Evolutionary conservation across 345 rosid genomes (phyloP).

Genomic region (Schrenkiella parvula): DNA sequence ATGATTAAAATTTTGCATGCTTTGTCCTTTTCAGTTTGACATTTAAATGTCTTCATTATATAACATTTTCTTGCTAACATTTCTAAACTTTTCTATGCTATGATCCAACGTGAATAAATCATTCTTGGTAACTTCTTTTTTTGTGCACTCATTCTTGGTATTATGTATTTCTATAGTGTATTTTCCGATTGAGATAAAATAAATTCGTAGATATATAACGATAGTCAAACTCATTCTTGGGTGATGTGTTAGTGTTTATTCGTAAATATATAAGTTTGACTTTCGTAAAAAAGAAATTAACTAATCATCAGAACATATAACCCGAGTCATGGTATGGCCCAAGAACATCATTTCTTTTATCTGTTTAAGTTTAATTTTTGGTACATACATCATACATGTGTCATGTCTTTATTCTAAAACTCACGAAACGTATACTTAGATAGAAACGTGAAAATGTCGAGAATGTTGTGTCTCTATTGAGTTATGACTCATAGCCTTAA

Average conservation of each 20-base stretch:
- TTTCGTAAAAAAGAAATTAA: slow-evolving; percentile 10
- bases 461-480: slow-evolving; percentile 16
- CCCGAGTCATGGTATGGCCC: slow-evolving; percentile 35
- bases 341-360: slow-evolving; percentile 30
- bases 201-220: neutral
- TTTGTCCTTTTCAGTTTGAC: slow-evolving; percentile 14
- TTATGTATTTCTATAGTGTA: too few species aligned
- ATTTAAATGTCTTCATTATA: neutral
- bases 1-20: slow-evolving; percentile 35
- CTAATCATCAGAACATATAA: slow-evolving; percentile 33
- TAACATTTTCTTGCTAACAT: neutral
- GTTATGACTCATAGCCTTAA: neutral
- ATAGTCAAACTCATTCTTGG: slow-evolving; percentile 10
- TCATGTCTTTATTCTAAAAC: neutral
- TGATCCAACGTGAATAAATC: neutral
- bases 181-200: too few species aligned
- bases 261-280: slow-evolving; percentile 31
- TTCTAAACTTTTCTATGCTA: neutral
- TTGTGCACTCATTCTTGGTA: too few species aligned
- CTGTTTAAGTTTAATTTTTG: neutral
- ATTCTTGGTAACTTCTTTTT: neutral
- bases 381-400: slow-evolving; percentile 22
- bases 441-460: slow-evolving; percentile 6
- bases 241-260: too few species aligned
- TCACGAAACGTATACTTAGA: slow-evolving; percentile 6